Conservation (phyloP, 352 stramenopile genomes). For the Ochromonadaceae sp. region DNA sequence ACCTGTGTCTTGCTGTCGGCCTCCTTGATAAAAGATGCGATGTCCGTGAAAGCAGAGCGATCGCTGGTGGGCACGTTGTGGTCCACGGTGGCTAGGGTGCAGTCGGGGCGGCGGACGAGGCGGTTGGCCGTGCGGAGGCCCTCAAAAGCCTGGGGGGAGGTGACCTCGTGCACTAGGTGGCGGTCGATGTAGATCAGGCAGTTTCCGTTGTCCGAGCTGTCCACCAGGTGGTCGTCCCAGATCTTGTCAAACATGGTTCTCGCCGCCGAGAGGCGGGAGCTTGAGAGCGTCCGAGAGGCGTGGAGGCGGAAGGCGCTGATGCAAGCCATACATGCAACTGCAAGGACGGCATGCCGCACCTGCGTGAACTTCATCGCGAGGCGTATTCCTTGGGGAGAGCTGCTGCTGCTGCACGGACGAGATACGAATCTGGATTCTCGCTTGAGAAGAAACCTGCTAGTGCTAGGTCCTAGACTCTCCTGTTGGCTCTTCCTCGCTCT, state of each 20-base stretch:
- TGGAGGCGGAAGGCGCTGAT: too few relatives aligned
- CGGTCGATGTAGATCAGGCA: constrained; percentile 55
- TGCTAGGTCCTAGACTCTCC: too few relatives aligned
- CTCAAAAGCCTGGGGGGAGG: constrained; percentile 58
- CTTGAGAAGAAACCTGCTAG: too few relatives aligned
- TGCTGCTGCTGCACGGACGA: too few relatives aligned
- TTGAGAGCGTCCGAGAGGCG: too few relatives aligned
- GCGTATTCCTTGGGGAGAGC: too few relatives aligned
- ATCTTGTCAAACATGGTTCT: constrained; percentile 31
- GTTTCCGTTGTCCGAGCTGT: constrained; percentile 27
- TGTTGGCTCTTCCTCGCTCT: too few relatives aligned
- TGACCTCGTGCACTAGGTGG: constrained; percentile 58
- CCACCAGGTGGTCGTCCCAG: constrained; percentile 25
- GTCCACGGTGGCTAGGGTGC: constrained; percentile 50
- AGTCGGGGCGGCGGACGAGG: constrained; percentile 50
- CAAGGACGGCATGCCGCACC: too few relatives aligned
- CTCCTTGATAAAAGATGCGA: constrained; percentile 44
- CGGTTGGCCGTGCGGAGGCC: constrained; percentile 41
- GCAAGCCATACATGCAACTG: too few relatives aligned
- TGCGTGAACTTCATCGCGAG: too few relatives aligned
- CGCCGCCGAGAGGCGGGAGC: not conserved
- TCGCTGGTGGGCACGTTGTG: constrained; percentile 56
- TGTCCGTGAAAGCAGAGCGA: constrained; percentile 33
- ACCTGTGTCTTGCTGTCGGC: constrained; percentile 46
- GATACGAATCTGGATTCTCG: too few relatives aligned